These are phyloP conservation scores for Eucalyptus paniculata DNA, from an alignment of 345 rosid species.

Conservation along the genomic window DNA sequence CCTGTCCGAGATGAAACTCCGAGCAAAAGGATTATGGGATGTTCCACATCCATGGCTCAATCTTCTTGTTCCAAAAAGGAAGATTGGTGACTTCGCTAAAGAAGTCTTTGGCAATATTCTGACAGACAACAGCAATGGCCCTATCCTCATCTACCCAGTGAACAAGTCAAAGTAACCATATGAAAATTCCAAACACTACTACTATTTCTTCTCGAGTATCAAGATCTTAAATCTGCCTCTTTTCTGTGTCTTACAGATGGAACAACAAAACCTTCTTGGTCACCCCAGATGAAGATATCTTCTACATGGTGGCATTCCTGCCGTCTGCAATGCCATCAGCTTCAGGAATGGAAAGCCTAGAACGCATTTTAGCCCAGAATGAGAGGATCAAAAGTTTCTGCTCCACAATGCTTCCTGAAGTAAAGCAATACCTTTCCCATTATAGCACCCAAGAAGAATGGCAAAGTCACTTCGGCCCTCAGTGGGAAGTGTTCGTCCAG, in stretches of 20 bases:
- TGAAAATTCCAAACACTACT: background rate
- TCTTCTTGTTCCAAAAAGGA: constrained; percentile 67
- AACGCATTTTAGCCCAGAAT: constrained; percentile 44
- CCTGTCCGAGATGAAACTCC: constrained; percentile 47
- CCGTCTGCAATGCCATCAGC: constrained; percentile 66
- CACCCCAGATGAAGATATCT: constrained; percentile 66
- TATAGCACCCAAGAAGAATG: constrained; percentile 59
- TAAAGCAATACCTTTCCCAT: constrained; percentile 75
- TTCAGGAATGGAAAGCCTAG: constrained; percentile 39
- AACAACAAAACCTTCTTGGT: constrained; percentile 54
- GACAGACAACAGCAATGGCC: constrained; percentile 60
- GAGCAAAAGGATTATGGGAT: constrained; percentile 79
- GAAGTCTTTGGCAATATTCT: constrained; percentile 64
- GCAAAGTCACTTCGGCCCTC: constrained; percentile 63
- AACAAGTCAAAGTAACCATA: constrained; percentile 62
- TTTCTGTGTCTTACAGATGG: constrained; percentile 56
- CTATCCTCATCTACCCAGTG: constrained; percentile 80
- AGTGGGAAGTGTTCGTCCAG: constrained; percentile 54
- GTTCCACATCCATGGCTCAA: constrained; percentile 97
- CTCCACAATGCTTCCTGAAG: constrained; percentile 15
- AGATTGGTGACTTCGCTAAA: constrained; percentile 36
- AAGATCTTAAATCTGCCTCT: background rate
- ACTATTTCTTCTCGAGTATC: background rate
- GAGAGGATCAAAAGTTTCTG: constrained; percentile 45
- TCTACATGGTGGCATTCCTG: constrained; percentile 72